These are phyloP conservation scores for Penicillium cosmopolitanum DNA, from an alignment of 495 filamentous ascomycete species.

Conservation along the genomic window DNA sequence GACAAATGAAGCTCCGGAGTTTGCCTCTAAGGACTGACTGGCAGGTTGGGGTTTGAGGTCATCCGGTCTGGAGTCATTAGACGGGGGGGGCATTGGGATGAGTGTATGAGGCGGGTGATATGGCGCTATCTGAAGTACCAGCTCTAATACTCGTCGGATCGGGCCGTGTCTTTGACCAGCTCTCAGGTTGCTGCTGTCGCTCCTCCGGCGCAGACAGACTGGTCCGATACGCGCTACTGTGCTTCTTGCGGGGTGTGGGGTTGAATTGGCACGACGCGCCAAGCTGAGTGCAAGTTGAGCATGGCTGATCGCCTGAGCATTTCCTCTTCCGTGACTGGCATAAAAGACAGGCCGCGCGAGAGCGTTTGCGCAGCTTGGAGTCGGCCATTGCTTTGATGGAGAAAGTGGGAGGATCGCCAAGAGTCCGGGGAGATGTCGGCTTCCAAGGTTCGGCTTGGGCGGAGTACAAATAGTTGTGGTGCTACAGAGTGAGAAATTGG, in stretches of 20 bases:
- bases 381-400: conserved; percentile 35
- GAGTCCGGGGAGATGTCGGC: conserved; percentile 6
- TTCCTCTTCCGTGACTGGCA: conserved; percentile 59
- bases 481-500: background rate
- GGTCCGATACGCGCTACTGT: conserved; percentile 18
- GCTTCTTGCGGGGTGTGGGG: conserved; percentile 40
- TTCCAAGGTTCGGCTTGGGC: background rate
- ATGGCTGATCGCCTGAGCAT: conserved; percentile 56
- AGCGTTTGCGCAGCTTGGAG: conserved; percentile 42
- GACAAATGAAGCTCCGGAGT: conserved; percentile 60
- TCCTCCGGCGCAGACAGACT: conserved; percentile 20
- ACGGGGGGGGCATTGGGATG: conserved; percentile 2
- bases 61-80: background rate
- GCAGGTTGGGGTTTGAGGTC: background rate
- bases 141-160: background rate
- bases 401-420: conserved; percentile 12
- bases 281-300: conserved; percentile 52
- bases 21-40: conserved; percentile 47
- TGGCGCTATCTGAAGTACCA: conserved; percentile 10
- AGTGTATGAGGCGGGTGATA: conserved; percentile 16
- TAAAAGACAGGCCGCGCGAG: conserved; percentile 52
- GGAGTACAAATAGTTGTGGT: background rate
- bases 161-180: conserved; percentile 9
- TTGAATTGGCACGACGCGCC: conserved; percentile 53
- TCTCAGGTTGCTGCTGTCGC: conserved; percentile 21